phyloP scores from a whole-genome alignment of 805 yeast species.

The Saturnispora sekii region DNA sequence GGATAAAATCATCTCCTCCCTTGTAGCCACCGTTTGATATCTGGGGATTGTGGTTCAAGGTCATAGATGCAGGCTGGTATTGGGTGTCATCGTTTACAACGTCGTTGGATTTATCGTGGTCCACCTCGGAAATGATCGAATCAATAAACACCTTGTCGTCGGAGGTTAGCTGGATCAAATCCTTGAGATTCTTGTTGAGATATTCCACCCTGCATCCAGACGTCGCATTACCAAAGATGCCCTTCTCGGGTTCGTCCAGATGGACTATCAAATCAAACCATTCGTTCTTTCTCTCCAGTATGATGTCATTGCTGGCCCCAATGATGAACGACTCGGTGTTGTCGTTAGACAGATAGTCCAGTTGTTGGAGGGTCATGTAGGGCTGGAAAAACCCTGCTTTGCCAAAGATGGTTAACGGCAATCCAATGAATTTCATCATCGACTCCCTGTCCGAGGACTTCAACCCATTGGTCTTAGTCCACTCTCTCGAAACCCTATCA shows the following conservation, averaged over 20 bases:
- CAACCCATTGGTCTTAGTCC: slow-evolving; percentile 55
- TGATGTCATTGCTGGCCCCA: slow-evolving; percentile 81
- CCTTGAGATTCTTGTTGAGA: slow-evolving; percentile 33
- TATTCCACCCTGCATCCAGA: slow-evolving; percentile 30
- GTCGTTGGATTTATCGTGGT: too few relatives aligned
- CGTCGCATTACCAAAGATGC: slow-evolving; percentile 2
- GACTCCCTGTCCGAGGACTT: slow-evolving; percentile 73
- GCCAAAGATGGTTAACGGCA: slow-evolving; percentile 81
- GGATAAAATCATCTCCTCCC: slow-evolving; percentile 81
- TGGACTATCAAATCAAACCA: slow-evolving; percentile 66
- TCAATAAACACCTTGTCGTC: slow-evolving; percentile 74
- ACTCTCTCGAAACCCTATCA: slow-evolving; percentile 34
- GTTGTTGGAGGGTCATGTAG: slow-evolving; percentile 87
- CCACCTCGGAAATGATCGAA: slow-evolving; percentile 40
- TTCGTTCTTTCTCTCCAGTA: slow-evolving; percentile 52
- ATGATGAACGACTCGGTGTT: slow-evolving; percentile 58
- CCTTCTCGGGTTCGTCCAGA: slow-evolving; percentile 36
- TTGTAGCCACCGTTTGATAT: slow-evolving; percentile 34
- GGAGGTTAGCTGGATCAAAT: slow-evolving; percentile 37
- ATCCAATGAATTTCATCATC: slow-evolving; percentile 68
- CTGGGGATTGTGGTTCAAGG: slow-evolving; percentile 27
- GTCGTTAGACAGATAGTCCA: slow-evolving; percentile 54
- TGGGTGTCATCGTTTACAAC: slow-evolving; percentile 3
- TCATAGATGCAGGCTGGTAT: slow-evolving; percentile 26
- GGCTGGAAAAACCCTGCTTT: slow-evolving; percentile 86